Conservation (phyloP, 768 basidiomycete genomes). For the Hemileccinum impolitum region DNA sequence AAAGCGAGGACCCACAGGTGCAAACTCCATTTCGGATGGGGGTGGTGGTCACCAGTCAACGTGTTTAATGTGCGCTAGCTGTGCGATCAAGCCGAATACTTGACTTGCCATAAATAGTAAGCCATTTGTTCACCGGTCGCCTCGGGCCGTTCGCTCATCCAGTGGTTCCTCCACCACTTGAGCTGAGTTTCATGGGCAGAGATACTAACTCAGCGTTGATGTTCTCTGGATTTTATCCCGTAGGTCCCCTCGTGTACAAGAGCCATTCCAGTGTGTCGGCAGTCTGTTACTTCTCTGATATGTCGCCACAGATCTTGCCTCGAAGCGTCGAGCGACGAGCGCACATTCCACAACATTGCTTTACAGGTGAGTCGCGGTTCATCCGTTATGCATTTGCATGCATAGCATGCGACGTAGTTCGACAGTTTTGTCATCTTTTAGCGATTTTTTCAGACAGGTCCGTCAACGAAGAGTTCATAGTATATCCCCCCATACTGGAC, state of each 20-base stretch:
- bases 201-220: background rate
- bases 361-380: constrained; percentile 9
- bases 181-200: background rate
- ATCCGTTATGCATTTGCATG: background rate
- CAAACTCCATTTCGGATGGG: constrained; percentile 25
- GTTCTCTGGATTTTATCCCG: background rate
- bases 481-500: constrained; percentile 5
- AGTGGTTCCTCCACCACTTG: too few species aligned
- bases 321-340: background rate
- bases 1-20: constrained; percentile 26
- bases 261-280: constrained; percentile 11
- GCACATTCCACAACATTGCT: background rate
- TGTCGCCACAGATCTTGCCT: constrained; percentile 22
- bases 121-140: background rate
- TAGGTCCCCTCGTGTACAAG: constrained; percentile 1
- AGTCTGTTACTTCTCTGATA: background rate
- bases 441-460: background rate
- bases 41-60: constrained; percentile 13
- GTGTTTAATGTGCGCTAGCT: constrained; percentile 12
- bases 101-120: constrained; percentile 21
- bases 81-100: constrained; percentile 13
- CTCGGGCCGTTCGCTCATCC: background rate
- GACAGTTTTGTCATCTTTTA: background rate
- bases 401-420: constrained; percentile 1
- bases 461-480: constrained; percentile 3